Evolutionary conservation across 2,329 filamentous ascomycete species (phyloP).

Genomic region (Alternaria panax): DNA sequence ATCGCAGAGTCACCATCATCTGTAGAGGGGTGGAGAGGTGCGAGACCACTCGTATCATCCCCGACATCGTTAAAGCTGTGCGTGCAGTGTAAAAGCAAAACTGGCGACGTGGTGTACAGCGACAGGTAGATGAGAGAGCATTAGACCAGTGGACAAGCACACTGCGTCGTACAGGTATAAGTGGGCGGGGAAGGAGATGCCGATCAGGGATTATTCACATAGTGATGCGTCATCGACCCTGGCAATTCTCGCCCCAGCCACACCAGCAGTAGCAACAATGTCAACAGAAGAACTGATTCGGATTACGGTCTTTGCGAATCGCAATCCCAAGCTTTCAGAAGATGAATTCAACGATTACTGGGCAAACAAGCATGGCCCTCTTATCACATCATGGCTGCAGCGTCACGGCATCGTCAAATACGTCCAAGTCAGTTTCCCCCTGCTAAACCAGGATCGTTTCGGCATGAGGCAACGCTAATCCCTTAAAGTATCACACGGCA

Average conservation of each 20-base stretch:
- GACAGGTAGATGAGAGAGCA: background rate
- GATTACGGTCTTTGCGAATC: slow-evolving; percentile 32
- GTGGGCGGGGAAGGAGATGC: background rate
- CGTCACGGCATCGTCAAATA: slow-evolving; percentile 34
- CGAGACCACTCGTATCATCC: background rate
- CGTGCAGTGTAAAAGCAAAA: background rate
- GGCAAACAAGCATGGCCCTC: slow-evolving; percentile 31
- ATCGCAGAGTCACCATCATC: background rate
- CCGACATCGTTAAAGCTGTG: background rate
- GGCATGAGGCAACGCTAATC: background rate
- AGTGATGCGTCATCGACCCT: background rate
- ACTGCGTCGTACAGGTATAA: background rate
- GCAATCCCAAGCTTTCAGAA: slow-evolving; percentile 30
- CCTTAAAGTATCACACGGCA: slow-evolving; percentile 30
- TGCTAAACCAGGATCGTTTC: background rate
- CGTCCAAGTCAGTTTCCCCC: slow-evolving; percentile 22
- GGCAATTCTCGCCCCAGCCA: background rate
- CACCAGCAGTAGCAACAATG: background rate
- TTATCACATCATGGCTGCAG: slow-evolving; percentile 32
- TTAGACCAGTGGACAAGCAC: background rate
- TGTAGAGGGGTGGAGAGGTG: background rate
- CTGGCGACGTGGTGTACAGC: background rate
- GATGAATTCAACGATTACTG: slow-evolving; percentile 34
- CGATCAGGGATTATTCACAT: background rate
- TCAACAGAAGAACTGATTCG: slow-evolving; percentile 20